Evolutionary conservation across 2,329 filamentous ascomycete genomes (phyloP).

Genomic region (Clonostachys rosea): DNA sequence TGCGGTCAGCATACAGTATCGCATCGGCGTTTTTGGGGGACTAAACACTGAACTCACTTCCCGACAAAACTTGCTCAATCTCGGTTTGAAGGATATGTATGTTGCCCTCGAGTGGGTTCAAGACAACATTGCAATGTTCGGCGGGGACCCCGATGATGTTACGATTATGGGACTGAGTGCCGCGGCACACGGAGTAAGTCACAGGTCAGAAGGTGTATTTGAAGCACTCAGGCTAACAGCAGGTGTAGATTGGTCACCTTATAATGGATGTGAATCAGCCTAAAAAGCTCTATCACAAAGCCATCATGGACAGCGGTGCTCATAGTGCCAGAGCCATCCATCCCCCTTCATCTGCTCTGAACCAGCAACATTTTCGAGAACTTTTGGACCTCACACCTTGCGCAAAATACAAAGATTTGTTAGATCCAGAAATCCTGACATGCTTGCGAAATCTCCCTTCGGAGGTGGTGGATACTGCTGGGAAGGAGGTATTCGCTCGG

Average conservation of each 20-base stretch:
- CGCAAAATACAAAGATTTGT: slow-evolving; percentile 11
- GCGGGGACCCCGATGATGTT: slow-evolving; percentile 39
- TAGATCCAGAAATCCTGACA: slow-evolving; percentile 14
- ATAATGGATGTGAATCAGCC: slow-evolving; percentile 23
- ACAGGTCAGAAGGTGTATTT: neutral
- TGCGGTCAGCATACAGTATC: slow-evolving; percentile 37
- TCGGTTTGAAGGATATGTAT: slow-evolving; percentile 45
- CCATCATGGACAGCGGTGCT: slow-evolving; percentile 21
- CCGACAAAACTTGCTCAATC: slow-evolving; percentile 47
- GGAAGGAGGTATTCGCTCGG: slow-evolving; percentile 16
- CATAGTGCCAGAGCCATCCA: slow-evolving; percentile 21
- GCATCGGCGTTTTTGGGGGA: slow-evolving; percentile 56
- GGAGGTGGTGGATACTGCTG: slow-evolving; percentile 14
- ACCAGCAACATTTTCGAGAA: slow-evolving; percentile 18
- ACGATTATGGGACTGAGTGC: slow-evolving; percentile 40
- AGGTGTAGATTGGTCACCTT: slow-evolving; percentile 15
- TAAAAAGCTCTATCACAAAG: slow-evolving; percentile 21
- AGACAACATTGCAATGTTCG: slow-evolving; percentile 45
- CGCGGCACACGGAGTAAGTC: slow-evolving; percentile 21
- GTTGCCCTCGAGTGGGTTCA: slow-evolving; percentile 43
- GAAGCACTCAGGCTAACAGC: neutral
- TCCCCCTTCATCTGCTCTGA: slow-evolving; percentile 13
- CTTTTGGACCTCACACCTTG: slow-evolving; percentile 20
- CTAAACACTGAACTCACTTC: slow-evolving; percentile 44
- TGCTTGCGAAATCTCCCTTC: slow-evolving; percentile 15